Percentiles rank a stretch among this genome's conserved stretches.
Conservation (phyloP, 2,329 filamentous ascomycete species). For the Dendryphion nanum region DNA sequence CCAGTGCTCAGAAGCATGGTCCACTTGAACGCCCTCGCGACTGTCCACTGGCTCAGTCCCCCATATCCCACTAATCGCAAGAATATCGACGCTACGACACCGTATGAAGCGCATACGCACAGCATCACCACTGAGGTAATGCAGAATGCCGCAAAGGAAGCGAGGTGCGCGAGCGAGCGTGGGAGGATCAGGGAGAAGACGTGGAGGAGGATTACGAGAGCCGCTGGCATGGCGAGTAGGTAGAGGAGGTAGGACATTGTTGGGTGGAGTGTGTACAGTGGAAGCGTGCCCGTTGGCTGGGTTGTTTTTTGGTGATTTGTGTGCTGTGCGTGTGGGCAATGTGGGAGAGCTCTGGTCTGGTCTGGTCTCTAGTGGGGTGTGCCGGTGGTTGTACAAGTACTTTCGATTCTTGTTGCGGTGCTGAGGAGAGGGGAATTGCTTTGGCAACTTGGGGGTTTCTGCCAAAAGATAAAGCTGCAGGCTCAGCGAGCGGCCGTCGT, state of each 20-base stretch:
- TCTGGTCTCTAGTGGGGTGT: no score
- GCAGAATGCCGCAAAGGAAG: conserved; percentile 66
- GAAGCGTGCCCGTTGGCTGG: no score
- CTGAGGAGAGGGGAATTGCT: no score
- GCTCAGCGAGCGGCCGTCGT: no score
- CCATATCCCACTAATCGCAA: conserved; percentile 71
- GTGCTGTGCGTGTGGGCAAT: no score
- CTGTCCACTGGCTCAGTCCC: conserved; percentile 81
- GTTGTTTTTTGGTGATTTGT: no score
- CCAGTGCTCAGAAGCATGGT: conserved; percentile 74
- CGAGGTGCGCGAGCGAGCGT: conserved; percentile 24
- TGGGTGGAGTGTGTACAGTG: no score
- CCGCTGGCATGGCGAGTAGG: conserved; percentile 24
- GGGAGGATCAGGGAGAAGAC: conserved; percentile 28
- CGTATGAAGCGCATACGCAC: conserved; percentile 60
- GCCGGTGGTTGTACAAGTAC: no score
- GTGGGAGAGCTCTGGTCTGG: no score
- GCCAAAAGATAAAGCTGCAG: no score
- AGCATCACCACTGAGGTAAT: conserved; percentile 42
- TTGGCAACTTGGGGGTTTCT: no score
- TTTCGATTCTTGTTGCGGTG: no score
- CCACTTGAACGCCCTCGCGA: conserved; percentile 75
- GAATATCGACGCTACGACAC: conserved; percentile 69
- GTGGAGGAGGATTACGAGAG: conserved; percentile 29
- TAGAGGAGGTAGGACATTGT: conserved; percentile 34